A percentile compares a stretch with the other conserved stretches of the same genome.
Conservation (phyloP, 306 rosid species). For the Nissolia schottii region DNA sequence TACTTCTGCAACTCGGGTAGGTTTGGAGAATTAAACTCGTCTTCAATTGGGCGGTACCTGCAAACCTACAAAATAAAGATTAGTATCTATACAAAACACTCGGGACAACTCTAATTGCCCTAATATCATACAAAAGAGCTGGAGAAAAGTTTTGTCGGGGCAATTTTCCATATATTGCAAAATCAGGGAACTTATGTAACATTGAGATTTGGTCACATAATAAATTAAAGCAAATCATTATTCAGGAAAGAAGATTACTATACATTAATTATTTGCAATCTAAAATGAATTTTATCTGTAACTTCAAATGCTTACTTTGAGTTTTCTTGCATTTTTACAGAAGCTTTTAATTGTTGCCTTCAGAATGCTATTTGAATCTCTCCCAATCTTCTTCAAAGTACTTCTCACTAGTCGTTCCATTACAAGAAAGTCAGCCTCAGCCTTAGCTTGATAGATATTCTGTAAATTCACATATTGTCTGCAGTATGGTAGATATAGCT, state of each 20-base stretch:
- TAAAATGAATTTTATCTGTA: not conserved
- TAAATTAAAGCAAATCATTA: not conserved
- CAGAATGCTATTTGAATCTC: constrained; percentile 78
- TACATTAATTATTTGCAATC: not conserved
- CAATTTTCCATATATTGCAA: not conserved
- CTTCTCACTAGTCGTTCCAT: constrained; percentile 64
- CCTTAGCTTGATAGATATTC: constrained; percentile 84
- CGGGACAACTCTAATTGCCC: constrained; percentile 1
- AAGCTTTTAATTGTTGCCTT: constrained; percentile 71
- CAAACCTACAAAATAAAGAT: constrained; percentile 66
- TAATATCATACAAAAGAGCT: not conserved
- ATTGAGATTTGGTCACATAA: not conserved
- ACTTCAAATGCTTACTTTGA: constrained; percentile 61
- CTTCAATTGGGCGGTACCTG: constrained; percentile 73
- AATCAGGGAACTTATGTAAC: constrained; percentile 4
- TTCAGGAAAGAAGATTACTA: not conserved
- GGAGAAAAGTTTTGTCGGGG: not conserved
- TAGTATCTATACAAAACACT: constrained; percentile 11
- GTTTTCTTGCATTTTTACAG: constrained; percentile 92
- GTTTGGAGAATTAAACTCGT: constrained; percentile 80
- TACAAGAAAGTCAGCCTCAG: constrained; percentile 84
- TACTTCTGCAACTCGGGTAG: constrained; percentile 71
- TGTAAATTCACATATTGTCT: constrained; percentile 88
- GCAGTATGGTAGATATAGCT: constrained; percentile 27
- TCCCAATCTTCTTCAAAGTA: constrained; percentile 71